Percentiles rank a stretch among this genome's conserved stretches.
Evolutionary conservation across 1,139 yeast genomes (phyloP).

Genomic region (Nadsonia starkeyi-henricii): DNA sequence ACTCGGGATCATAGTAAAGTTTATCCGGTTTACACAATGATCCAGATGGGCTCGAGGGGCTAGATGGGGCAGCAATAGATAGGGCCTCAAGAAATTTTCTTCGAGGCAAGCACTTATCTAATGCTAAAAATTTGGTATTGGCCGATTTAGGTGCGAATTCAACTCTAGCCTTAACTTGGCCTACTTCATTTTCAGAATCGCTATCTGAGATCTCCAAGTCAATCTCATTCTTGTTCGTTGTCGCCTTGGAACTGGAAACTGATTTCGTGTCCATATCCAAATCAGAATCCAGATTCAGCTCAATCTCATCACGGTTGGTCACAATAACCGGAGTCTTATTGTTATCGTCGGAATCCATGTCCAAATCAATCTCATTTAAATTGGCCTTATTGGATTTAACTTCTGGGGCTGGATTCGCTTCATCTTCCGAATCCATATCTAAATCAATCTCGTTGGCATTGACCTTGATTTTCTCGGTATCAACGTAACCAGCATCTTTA

Average conservation of each 20-base stretch:
- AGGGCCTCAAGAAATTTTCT: constrained; percentile 39
- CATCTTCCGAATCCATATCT: constrained; percentile 21
- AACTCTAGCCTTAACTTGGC: background rate
- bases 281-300: background rate
- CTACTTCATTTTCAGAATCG: no score
- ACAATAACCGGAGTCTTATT: constrained; percentile 5
- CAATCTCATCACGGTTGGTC: constrained; percentile 2
- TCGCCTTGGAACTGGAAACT: background rate
- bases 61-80: constrained; percentile 21
- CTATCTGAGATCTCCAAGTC: constrained; percentile 9
- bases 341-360: constrained; percentile 4
- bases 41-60: background rate
- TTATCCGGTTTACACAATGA: background rate
- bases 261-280: background rate
- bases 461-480: constrained; percentile 10
- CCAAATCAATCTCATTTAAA: constrained; percentile 9
- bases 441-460: constrained; percentile 30
- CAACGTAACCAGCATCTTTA: constrained; percentile 9
- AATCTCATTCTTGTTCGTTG: constrained; percentile 12
- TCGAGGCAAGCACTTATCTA: constrained; percentile 68
- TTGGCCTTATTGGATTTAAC: constrained; percentile 1
- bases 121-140: constrained; percentile 53
- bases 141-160: constrained; percentile 1
- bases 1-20: constrained; percentile 24
- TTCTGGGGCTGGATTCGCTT: constrained; percentile 6